Base-by-base conservation (phyloP, 805 yeast genomes). In the Saturnispora dispora region DNA sequence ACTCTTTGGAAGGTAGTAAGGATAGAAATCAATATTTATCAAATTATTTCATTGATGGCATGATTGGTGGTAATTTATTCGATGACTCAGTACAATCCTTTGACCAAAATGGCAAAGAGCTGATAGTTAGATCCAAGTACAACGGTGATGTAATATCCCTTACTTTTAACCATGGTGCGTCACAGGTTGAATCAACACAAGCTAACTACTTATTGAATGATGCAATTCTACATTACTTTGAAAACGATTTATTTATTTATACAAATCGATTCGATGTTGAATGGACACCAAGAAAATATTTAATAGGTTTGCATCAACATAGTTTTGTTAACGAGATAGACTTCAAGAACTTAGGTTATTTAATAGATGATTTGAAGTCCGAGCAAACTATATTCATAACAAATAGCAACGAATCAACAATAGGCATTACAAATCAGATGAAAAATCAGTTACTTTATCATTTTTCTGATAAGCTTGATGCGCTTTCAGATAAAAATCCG, bases 321-420 rank as follows among this genome's bases (percentile, higher is more conserved):
- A 71, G 71, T 27, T 81, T 87, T 62, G 90, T 86, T 5, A 74
- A 76, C n/a, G 95, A 88, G 58, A 57, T 88, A 15, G 71, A 78
- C 43, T 77, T 86, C 49, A 76, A 89, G 52, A 74, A 76, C 11
- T 65, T 88, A 18, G 66, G 71, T 2, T 55, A 74, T 43, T 65
- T 87, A 46, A 76, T 90, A 17, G 83, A 81, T 50, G 81, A 83
- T 33, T 58, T 67, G 2, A 62, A 72, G 0, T 32, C 65, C 0
- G 69, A 75, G 27, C 85, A 81, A 60, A 84, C 95, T 0, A 70
- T 90, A 1, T 77, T 90, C 50, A 71, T 88, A 7, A 55, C 57
- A 15, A 72, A 78, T 0, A 15, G 9, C 20, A 62, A 59, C 35
- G 64, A 67, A 17, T 59, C 70, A 10, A 71, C 70, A 45, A 23